A percentile compares a stretch with the other conserved stretches of the same genome.
Conservation (phyloP, 2,329 filamentous ascomycete genomes). For the Phialophora expanda region DNA sequence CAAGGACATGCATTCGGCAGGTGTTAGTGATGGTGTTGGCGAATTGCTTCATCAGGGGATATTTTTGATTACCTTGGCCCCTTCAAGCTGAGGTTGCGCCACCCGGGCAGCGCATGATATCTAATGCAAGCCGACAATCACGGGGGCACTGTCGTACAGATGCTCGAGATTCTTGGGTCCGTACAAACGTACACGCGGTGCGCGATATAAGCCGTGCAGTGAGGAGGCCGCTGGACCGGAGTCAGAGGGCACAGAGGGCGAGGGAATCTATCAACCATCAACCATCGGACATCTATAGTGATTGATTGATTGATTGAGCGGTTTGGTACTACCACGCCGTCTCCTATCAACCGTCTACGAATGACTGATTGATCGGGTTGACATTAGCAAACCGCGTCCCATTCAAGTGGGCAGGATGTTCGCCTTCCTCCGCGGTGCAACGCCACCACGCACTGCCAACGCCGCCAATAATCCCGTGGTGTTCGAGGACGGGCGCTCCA, state of each 20-base stretch:
- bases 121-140: no score
- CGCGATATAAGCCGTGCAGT: not conserved
- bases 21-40: no score
- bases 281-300: not conserved
- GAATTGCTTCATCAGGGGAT: no score
- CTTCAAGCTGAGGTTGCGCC: no score
- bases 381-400: not conserved
- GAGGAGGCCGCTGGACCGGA: no score
- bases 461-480: slow-evolving; percentile 36
- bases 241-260: no score
- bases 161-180: no score
- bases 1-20: no score
- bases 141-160: no score
- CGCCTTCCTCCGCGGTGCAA: slow-evolving; percentile 34
- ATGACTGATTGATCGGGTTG: not conserved
- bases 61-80: no score
- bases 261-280: not conserved
- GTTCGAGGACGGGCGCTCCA: slow-evolving; percentile 38
- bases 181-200: no score
- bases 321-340: not conserved
- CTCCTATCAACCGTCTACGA: not conserved
- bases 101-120: no score
- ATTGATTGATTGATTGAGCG: not conserved
- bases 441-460: slow-evolving; percentile 28
- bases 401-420: slow-evolving; percentile 26